phyloP scores from a whole-genome alignment of 192 early-diverging fungal genomes.

The Backusella tuberculispora region DNA sequence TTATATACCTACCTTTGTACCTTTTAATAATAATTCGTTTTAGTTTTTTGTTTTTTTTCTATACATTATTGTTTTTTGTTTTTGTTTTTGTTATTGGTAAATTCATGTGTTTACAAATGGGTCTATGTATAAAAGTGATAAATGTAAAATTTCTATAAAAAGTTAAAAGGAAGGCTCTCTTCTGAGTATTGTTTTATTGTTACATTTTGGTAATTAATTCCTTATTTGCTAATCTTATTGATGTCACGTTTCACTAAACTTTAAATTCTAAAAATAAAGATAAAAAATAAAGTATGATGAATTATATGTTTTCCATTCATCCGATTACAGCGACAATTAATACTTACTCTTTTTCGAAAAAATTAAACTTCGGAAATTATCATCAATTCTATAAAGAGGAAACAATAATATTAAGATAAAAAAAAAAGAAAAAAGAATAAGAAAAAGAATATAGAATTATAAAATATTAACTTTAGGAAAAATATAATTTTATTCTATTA shows the following conservation, averaged over 20 bases:
- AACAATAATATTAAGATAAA: not conserved
- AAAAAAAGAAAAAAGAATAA: not conserved
- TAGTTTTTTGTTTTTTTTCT: not conserved
- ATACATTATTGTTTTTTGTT: not conserved
- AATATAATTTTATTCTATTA: not conserved
- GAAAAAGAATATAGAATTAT: not conserved
- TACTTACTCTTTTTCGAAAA: not conserved
- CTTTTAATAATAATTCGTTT: not conserved
- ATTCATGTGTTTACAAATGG: not conserved
- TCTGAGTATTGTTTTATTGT: not conserved
- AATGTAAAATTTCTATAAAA: not conserved
- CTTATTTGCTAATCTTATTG: not conserved
- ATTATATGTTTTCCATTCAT: not conserved
- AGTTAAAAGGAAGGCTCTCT: not conserved
- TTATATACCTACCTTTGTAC: slow-evolving; percentile 2
- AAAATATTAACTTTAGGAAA: not conserved
- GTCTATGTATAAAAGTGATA: slow-evolving; percentile 5
- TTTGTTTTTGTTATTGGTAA: not conserved
- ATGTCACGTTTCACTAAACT: not conserved
- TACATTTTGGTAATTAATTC: slow-evolving; percentile 7
- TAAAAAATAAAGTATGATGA: not conserved
- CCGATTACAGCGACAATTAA: not conserved
- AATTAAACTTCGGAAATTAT: not conserved
- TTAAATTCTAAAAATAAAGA: slow-evolving; percentile 13
- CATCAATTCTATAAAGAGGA: no score